Evolutionary conservation across 2,329 filamentous ascomycete species (phyloP).

Genomic region (Clonostachys solani): DNA sequence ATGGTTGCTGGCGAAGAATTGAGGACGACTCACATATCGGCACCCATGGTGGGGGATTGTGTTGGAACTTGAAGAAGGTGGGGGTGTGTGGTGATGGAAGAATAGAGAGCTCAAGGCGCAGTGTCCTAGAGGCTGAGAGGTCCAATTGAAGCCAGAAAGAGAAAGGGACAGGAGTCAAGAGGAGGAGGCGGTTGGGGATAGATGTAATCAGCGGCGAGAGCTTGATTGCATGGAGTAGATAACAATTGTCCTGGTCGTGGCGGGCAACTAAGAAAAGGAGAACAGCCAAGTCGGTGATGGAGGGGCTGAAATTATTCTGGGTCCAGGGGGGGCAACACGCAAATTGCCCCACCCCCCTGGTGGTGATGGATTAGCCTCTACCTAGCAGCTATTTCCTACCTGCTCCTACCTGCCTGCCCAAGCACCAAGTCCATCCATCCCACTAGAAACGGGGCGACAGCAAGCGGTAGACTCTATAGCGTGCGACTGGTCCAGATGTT

Average conservation of each 20-base stretch:
- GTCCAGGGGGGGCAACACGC: constrained; percentile 12
- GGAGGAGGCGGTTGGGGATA: not conserved
- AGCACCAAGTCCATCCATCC: too few relatives aligned
- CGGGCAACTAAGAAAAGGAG: constrained; percentile 16
- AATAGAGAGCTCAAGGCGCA: not conserved
- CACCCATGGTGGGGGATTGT: constrained; percentile 29
- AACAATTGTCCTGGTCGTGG: constrained; percentile 12
- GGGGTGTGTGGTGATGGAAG: not conserved
- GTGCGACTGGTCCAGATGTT: too few relatives aligned
- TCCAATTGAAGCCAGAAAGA: not conserved
- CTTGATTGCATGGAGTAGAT: too few relatives aligned
- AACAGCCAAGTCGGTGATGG: constrained; percentile 8
- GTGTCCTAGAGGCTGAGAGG: not conserved
- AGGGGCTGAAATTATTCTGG: constrained; percentile 35
- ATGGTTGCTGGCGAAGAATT: constrained; percentile 1
- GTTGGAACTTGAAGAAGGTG: not conserved
- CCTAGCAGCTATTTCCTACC: too few relatives aligned
- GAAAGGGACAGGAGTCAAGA: not conserved
- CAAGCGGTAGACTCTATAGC: too few relatives aligned
- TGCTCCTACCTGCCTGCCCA: too few relatives aligned
- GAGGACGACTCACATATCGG: constrained; percentile 28
- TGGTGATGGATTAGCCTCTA: too few relatives aligned
- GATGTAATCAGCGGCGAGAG: not conserved
- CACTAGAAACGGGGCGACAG: too few relatives aligned
- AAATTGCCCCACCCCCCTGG: too few relatives aligned